Evolutionary conservation across 345 rosid species (phyloP).

Genomic region (Lumnitzera racemosa): DNA sequence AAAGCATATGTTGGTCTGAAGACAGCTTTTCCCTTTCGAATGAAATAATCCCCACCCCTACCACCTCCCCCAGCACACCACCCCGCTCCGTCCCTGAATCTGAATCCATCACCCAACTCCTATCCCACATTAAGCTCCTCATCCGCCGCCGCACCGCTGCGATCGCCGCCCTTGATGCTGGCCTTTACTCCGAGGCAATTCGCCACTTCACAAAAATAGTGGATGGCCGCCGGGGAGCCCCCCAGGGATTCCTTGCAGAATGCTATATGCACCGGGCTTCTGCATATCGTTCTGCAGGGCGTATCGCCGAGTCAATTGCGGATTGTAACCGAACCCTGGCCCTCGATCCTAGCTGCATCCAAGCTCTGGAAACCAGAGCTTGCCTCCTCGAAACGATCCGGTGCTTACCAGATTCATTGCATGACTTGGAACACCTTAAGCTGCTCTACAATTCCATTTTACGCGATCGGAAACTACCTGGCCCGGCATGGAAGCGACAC

Average conservation of each 20-base stretch:
- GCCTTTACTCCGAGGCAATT: constrained; percentile 70
- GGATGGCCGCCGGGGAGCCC: constrained; percentile 78
- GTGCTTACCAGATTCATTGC: constrained; percentile 82
- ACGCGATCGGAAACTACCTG: constrained; percentile 84
- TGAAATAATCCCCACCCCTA: constrained; percentile 19
- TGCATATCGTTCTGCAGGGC: constrained; percentile 64
- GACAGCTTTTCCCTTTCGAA: constrained; percentile 67
- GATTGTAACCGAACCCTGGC: constrained; percentile 90
- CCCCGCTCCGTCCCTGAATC: constrained; percentile 36
- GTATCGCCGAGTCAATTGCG: constrained; percentile 78
- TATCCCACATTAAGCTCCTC: constrained; percentile 76
- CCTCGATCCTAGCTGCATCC: constrained; percentile 73
- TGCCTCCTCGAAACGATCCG: constrained; percentile 67
- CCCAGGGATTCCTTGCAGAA: constrained; percentile 85
- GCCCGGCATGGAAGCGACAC: constrained; percentile 93
- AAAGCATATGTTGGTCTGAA: constrained; percentile 78
- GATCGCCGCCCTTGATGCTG: constrained; percentile 80
- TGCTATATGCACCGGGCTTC: constrained; percentile 81
- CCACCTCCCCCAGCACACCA: constrained; percentile 46
- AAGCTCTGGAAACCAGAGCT: constrained; percentile 89
- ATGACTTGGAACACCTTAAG: constrained; percentile 89
- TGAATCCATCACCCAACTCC: constrained; percentile 55
- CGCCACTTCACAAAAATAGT: constrained; percentile 90
- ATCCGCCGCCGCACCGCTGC: constrained; percentile 87
- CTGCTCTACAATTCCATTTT: constrained; percentile 77